Percentiles rank a stretch among this genome's conserved stretches.
These are phyloP conservation scores for Alternaria sp. DNA, from an alignment of 2,329 filamentous ascomycete genomes.

Conservation along the genomic window DNA sequence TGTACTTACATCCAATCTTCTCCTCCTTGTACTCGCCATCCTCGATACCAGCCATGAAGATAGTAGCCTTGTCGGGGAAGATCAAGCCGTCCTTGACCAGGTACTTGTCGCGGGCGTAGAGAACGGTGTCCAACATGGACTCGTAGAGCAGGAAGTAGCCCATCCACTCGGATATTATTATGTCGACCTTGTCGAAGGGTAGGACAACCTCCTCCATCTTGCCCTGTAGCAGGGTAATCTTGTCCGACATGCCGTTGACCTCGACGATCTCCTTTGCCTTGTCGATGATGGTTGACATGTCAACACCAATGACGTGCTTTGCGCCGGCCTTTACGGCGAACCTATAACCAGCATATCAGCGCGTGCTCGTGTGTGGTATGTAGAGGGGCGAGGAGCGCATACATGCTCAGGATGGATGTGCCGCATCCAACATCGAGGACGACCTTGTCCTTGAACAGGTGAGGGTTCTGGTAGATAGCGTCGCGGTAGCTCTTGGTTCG, in stretches of 20 bases:
- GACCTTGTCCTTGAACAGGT: slow-evolving; percentile 89
- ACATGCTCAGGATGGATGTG: slow-evolving; percentile 99
- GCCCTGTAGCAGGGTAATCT: slow-evolving; percentile 96
- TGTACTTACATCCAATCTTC: slow-evolving; percentile 87
- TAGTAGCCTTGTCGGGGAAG: slow-evolving; percentile 98
- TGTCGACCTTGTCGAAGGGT: slow-evolving; percentile 94
- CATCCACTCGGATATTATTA: slow-evolving; percentile 99
- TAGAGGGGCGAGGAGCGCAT: slow-evolving; percentile 48
- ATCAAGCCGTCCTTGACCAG: slow-evolving; percentile 86
- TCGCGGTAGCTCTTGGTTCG: slow-evolving; percentile 97
- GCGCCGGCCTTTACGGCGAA: slow-evolving; percentile 95
- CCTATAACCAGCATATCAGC: slow-evolving; percentile 60
- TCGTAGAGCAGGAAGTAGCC: slow-evolving; percentile 99
- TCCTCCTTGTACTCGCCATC: slow-evolving; percentile 99
- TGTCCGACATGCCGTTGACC: slow-evolving; percentile 88
- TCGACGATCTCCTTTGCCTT: slow-evolving; percentile 96
- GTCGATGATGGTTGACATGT: slow-evolving; percentile 99
- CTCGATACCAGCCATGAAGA: slow-evolving; percentile 96
- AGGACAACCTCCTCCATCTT: slow-evolving; percentile 99
- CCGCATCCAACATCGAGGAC: slow-evolving; percentile 98
- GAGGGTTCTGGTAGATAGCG: slow-evolving; percentile 94
- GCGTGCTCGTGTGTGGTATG: slow-evolving; percentile 18
- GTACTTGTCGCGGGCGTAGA: slow-evolving; percentile 94
- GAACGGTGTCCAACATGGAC: slow-evolving; percentile 97
- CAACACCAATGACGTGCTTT: slow-evolving; percentile 97